Base-by-base conservation (phyloP, 2,329 filamentous ascomycete genomes). In the Cercospora berteroae region DNA sequence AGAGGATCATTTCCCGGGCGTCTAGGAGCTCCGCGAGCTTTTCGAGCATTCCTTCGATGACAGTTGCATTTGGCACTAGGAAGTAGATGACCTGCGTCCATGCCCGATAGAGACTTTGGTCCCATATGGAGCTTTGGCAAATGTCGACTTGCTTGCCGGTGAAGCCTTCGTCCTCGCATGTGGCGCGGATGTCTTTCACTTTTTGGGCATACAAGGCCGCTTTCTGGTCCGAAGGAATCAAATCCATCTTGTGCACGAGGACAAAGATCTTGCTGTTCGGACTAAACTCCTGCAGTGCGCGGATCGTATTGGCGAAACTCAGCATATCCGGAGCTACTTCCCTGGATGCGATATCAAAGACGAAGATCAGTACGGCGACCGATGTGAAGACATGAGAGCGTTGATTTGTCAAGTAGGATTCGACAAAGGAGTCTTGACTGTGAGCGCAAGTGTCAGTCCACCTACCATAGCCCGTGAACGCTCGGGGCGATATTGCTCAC, bases 21-120 rank as follows among this genome's bases (percentile, higher is more conserved):
- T 95, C 90, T 71, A 97, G 93, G 60, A 95, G 88, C 48, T 91
- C 87, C 5, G 94, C 93, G 31, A 99, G 86, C 42, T 92, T 89
- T 39, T 88, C 87, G 9, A 99, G 86, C 78, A 98, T 92, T 20
- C 87, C 87, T 81, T 98, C 94, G 72, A 99, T 97, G 55, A 92
- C 87, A 18, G 89, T 84, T 1, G 97, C 87, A 75, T 98, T 98
- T 3, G 95, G 95, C n/a, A 98, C 95, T 56, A 99, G 86, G 77
- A 94, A 94, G 83, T 99, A 95, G 69, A 99, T 97, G 74, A 99
- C 97, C 77, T 92, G 92, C 0, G 95, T 95, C 95, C 95, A 99
- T 1, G 95, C 95, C 80, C 96, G 96, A 84, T 98, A 99, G 42
- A 99, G 84, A 64, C 91, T 96, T 82, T 99, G 95, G 77, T 99